Evolutionary conservation across 805 yeast genomes (phyloP), one percentile per base, ranked within the genome.

Genomic region (Myxozyma neotropica): DNA sequence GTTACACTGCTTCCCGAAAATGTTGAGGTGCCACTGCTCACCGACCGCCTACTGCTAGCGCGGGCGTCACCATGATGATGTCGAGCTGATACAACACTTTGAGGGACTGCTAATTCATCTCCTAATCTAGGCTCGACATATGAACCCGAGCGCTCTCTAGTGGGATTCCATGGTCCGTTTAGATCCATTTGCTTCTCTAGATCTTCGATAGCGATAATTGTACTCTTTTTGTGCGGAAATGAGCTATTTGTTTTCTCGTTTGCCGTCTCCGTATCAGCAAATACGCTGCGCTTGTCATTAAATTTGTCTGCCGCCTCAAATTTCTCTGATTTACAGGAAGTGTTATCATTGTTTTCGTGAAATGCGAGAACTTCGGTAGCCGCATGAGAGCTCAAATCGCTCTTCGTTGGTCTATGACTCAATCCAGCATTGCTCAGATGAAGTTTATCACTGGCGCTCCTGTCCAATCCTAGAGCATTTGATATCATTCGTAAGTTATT

Each of bases 111-210:
- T 13, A 53, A 33, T 13, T 21, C 53, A 12, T 51, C 45, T 13
- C 29, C 29, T n/a, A 40, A 26, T 27, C 49, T 21, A 1, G 36
- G 26, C 2, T 8, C n/a, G 13, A 27, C 19, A 7, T 29, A 13
- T 29, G 24, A 53, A 51, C 26, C 57, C 44, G 36, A 57, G 39
- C 57, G 63, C 5, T 57, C 60, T 3, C 43, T 53, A 13, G 26
- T 36, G 10, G 63, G 66, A 39, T 63, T 57, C 66, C 67, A 63
- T 1, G 50, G 21, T 12, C 66, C 66, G 23, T 21, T 23, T 10
- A 61, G 39, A 45, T 61, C 63, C 66, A 63, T 63, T 33, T 63
- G 65, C 29, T 61, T 45, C 23, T 63, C 67, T 5, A 63, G 49
- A 21, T 62, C 67, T 23, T 54, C 31, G 7, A 59, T 31, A 2